Evolutionary conservation across 179 eudicot species (phyloP).

Genomic region (Beta macrorhiza): DNA sequence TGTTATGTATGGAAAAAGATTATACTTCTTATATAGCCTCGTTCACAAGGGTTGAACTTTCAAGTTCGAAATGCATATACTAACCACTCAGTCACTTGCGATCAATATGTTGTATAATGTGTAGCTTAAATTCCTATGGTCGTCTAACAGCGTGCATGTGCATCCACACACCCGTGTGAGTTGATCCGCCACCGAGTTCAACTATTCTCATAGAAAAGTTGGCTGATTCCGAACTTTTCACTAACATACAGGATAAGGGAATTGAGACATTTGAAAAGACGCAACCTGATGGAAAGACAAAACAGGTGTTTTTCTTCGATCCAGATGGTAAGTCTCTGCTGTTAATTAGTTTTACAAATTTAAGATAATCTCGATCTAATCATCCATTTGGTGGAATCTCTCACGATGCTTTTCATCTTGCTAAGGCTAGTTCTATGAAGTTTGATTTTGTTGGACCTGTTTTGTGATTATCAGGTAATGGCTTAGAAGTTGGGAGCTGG

Average conservation of each 20-base stretch:
- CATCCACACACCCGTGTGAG: no score
- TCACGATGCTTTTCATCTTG: not conserved
- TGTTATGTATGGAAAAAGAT: no score
- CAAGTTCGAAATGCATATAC: no score
- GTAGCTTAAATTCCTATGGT: no score
- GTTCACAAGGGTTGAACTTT: no score
- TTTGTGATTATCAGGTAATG: slow-evolving; percentile 56
- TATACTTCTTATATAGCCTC: no score
- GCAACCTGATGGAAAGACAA: slow-evolving; percentile 72
- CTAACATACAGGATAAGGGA: slow-evolving; percentile 62
- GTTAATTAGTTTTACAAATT: not conserved
- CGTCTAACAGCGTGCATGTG: no score
- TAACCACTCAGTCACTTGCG: no score
- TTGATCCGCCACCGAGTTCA: not conserved
- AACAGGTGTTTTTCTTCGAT: slow-evolving; percentile 90
- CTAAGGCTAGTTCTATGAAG: not conserved
- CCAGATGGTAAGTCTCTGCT: slow-evolving; percentile 65
- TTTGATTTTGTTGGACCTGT: not conserved
- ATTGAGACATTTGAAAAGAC: slow-evolving; percentile 58
- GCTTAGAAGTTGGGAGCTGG: slow-evolving; percentile 64
- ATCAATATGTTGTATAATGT: no score
- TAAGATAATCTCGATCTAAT: not conserved
- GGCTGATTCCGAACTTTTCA: not conserved
- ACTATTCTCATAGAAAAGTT: not conserved
- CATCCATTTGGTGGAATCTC: no score